Percentiles rank a stretch among this genome's conserved stretches.
Conservation (phyloP, 805 yeast genomes). For the Ogataea ganodermae region DNA sequence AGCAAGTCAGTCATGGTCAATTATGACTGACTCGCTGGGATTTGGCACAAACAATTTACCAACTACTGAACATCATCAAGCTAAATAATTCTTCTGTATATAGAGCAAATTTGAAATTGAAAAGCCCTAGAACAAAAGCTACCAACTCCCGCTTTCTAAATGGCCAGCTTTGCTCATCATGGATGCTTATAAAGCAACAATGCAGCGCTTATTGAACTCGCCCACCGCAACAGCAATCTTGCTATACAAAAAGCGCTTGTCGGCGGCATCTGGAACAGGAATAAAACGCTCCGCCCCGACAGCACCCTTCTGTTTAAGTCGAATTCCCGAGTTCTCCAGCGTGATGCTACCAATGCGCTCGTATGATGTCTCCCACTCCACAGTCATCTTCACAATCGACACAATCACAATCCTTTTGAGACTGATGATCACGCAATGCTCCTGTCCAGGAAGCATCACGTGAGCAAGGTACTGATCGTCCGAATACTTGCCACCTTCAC, state of each 20-base stretch:
- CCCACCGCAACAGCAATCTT: slow-evolving; percentile 79
- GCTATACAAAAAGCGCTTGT: slow-evolving; percentile 66
- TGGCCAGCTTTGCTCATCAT: too few relatives aligned
- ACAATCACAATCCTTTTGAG: slow-evolving; percentile 68
- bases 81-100: too few relatives aligned
- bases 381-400: slow-evolving; percentile 56
- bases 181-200: slow-evolving; percentile 34
- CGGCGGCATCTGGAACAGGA: slow-evolving; percentile 70
- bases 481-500: slow-evolving; percentile 76
- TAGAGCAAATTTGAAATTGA: too few relatives aligned
- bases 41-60: neutral
- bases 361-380: slow-evolving; percentile 73
- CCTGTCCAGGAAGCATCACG: slow-evolving; percentile 77
- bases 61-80: too few relatives aligned
- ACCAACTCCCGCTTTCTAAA: too few relatives aligned
- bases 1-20: neutral
- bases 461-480: slow-evolving; percentile 84
- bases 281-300: slow-evolving; percentile 56
- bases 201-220: slow-evolving; percentile 62
- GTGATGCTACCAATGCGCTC: slow-evolving; percentile 68
- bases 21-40: neutral
- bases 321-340: slow-evolving; percentile 77
- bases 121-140: too few relatives aligned
- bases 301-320: slow-evolving; percentile 51
- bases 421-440: slow-evolving; percentile 74